Percentiles rank a stretch among this genome's conserved stretches.
phyloP scores from a whole-genome alignment of 345 rosid species.

The Arabis hirsuta region DNA sequence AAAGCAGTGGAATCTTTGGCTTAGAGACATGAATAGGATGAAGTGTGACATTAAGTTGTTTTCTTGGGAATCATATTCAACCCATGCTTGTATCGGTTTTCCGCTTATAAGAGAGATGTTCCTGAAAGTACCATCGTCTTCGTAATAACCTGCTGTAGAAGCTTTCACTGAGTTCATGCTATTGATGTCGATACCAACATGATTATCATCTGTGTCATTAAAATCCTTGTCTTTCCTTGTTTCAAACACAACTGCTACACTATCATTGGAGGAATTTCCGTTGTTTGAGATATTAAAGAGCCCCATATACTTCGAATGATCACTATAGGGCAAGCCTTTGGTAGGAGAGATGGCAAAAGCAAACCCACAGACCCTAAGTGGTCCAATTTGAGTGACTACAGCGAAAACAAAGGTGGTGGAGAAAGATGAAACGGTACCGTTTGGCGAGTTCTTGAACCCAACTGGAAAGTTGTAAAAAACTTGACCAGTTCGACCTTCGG shows the following conservation, averaged over 20 bases:
- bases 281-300: slow-evolving; percentile 50
- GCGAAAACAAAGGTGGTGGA: slow-evolving; percentile 81
- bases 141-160: slow-evolving; percentile 52
- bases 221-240: slow-evolving; percentile 53
- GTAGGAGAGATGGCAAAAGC: slow-evolving; percentile 61
- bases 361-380: slow-evolving; percentile 67
- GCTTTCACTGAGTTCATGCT: slow-evolving; percentile 55
- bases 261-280: slow-evolving; percentile 56
- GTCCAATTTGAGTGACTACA: slow-evolving; percentile 48
- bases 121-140: slow-evolving; percentile 42
- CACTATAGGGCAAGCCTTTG: slow-evolving; percentile 44
- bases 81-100: slow-evolving; percentile 66
- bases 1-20: slow-evolving; percentile 57
- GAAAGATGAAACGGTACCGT: slow-evolving; percentile 57
- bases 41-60: slow-evolving; percentile 56
- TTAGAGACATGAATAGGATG: slow-evolving; percentile 52
- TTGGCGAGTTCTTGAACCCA: slow-evolving; percentile 51
- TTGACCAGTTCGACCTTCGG: slow-evolving; percentile 54
- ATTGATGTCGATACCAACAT: slow-evolving; percentile 56
- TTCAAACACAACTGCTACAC: slow-evolving; percentile 84
- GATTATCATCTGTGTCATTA: slow-evolving; percentile 50
- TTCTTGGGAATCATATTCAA: slow-evolving; percentile 69
- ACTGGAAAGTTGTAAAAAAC: slow-evolving; percentile 68
- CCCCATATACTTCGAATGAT: slow-evolving; percentile 56
- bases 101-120: slow-evolving; percentile 49